Conservation (phyloP, 1,139 yeast genomes). For the Pichia sp. region DNA sequence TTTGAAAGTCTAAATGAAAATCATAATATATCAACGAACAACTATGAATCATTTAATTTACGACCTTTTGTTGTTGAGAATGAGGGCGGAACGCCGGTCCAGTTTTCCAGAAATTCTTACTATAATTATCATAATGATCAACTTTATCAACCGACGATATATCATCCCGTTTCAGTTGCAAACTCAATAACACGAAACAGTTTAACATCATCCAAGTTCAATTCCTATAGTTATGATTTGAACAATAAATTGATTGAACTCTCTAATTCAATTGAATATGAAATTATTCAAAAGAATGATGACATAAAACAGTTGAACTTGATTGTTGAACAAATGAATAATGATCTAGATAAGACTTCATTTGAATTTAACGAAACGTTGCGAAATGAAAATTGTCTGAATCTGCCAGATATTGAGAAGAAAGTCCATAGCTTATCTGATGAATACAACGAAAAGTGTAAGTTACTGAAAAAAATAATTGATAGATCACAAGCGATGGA, state of each 20-base stretch:
- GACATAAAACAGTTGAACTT: slow-evolving; percentile 23
- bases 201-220: neutral
- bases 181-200: neutral
- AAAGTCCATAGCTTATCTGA: slow-evolving; percentile 30
- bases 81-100: no score
- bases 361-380: neutral
- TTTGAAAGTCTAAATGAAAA: slow-evolving; percentile 15
- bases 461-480: slow-evolving; percentile 33
- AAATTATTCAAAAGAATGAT: slow-evolving; percentile 40
- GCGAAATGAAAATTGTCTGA: no score
- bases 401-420: neutral
- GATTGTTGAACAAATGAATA: slow-evolving; percentile 20
- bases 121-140: no score
- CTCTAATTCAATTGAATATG: slow-evolving; percentile 48
- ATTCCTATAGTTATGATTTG: neutral
- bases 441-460: slow-evolving; percentile 29
- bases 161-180: neutral
- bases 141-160: neutral
- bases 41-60: slow-evolving; percentile 9
- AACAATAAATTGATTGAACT: slow-evolving; percentile 40
- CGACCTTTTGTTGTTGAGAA: slow-evolving; percentile 7
- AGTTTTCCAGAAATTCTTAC: slow-evolving; percentile 1
- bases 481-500: slow-evolving; percentile 51
- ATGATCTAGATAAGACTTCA: neutral
- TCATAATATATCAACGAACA: neutral